Evolutionary conservation across 2,329 filamentous ascomycete genomes (phyloP).

Genomic region (Cercospora sp.): DNA sequence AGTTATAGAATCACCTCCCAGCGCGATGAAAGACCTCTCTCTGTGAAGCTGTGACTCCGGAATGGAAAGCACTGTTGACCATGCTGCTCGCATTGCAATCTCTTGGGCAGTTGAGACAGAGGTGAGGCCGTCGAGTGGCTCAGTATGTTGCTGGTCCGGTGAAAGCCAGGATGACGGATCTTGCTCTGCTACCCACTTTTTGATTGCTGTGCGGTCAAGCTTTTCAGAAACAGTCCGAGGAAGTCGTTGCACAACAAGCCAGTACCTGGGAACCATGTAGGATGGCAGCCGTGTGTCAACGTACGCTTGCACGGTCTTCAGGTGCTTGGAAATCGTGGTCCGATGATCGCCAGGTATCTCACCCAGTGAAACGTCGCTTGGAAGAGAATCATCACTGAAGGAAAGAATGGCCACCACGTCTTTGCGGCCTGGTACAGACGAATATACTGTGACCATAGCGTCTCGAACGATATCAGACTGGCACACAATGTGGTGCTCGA

Average conservation of each 20-base stretch:
- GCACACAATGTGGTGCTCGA: not conserved
- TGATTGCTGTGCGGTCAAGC: not conserved
- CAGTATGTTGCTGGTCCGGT: not conserved
- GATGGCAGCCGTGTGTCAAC: not conserved
- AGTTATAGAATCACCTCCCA: slow-evolving; percentile 6
- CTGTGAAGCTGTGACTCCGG: not conserved
- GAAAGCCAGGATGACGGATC: not conserved
- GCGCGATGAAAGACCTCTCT: not conserved
- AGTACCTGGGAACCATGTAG: not conserved
- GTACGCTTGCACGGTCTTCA: not conserved
- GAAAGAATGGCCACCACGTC: not conserved
- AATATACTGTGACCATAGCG: not conserved
- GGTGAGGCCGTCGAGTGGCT: not conserved
- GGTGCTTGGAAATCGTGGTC: not conserved
- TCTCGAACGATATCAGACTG: not conserved
- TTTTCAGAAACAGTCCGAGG: not conserved
- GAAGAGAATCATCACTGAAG: not conserved
- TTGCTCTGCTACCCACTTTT: not conserved
- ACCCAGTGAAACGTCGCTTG: not conserved
- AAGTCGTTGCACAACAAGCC: not conserved
- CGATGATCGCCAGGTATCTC: not conserved
- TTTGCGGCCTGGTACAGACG: not conserved
- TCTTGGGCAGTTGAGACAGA: not conserved
- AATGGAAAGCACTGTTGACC: not conserved
- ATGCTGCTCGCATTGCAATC: not conserved